These are phyloP conservation scores for Artomyces pyxidatus DNA, from an alignment of 768 basidiomycete genomes.

Conservation along the genomic window DNA sequence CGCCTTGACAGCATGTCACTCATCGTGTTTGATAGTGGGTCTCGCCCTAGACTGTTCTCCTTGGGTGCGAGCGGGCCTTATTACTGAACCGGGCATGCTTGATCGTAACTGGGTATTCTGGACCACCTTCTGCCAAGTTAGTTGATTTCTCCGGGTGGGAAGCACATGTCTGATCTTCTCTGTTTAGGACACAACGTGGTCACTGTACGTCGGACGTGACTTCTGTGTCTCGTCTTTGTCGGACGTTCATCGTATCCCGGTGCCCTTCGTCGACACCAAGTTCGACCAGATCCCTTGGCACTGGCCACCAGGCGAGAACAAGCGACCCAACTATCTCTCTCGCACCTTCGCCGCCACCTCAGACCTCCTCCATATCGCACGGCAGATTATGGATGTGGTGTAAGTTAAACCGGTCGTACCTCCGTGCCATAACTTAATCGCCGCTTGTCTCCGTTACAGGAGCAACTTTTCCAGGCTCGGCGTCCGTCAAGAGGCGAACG, in stretches of 20 bases:
- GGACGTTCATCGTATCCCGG: slow-evolving; percentile 30
- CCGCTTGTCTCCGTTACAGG: no score
- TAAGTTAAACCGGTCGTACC: no score
- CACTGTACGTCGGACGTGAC: slow-evolving; percentile 57
- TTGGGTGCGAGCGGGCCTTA: slow-evolving; percentile 45
- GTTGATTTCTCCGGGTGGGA: background rate
- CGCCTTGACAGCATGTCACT: background rate
- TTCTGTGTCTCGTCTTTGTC: slow-evolving; percentile 37
- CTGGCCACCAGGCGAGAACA: slow-evolving; percentile 29
- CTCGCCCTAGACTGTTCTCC: slow-evolving; percentile 48
- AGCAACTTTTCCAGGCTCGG: slow-evolving; percentile 14
- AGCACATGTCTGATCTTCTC: background rate
- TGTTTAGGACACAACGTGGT: slow-evolving; percentile 53
- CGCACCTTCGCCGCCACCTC: slow-evolving; percentile 14
- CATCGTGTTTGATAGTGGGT: slow-evolving; percentile 34
- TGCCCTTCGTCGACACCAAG: slow-evolving; percentile 41
- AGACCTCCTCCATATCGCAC: slow-evolving; percentile 14
- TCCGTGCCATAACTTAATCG: no score
- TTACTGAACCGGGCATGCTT: slow-evolving; percentile 42
- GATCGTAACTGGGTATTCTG: slow-evolving; percentile 57
- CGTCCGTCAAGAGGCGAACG: slow-evolving; percentile 6
- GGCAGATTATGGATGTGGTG: slow-evolving; percentile 13
- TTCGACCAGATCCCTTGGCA: slow-evolving; percentile 42
- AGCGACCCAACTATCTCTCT: slow-evolving; percentile 8
- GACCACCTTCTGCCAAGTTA: slow-evolving; percentile 48